These are phyloP conservation scores for Pseudevernia furfuracea DNA, from an alignment of 495 filamentous ascomycete species.

Conservation along the genomic window DNA sequence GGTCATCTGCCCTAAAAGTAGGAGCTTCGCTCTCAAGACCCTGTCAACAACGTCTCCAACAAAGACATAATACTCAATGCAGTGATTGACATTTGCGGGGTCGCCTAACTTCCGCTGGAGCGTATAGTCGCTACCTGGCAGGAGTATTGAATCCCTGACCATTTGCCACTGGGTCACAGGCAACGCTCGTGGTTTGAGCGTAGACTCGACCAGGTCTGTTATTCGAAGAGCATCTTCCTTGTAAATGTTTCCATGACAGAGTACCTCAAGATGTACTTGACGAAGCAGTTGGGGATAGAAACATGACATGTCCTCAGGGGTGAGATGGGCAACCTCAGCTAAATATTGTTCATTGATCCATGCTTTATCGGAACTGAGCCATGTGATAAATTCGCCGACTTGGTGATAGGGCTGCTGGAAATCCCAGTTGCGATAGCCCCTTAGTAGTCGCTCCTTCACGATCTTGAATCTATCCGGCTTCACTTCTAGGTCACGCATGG, in stretches of 20 bases:
- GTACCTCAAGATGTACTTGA: constrained; percentile 79
- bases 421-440: constrained; percentile 76
- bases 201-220: constrained; percentile 71
- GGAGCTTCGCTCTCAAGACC: constrained; percentile 59
- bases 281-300: constrained; percentile 77
- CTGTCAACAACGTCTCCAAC: constrained; percentile 67
- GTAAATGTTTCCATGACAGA: constrained; percentile 89
- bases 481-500: constrained; percentile 77
- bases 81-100: constrained; percentile 90
- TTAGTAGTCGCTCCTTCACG: constrained; percentile 75
- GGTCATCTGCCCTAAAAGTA: constrained; percentile 83
- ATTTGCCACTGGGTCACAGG: constrained; percentile 76
- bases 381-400: constrained; percentile 75
- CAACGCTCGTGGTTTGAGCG: constrained; percentile 65
- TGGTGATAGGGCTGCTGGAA: constrained; percentile 84
- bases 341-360: constrained; percentile 77
- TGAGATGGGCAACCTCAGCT: constrained; percentile 66
- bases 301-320: constrained; percentile 59
- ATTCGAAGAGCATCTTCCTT: constrained; percentile 89
- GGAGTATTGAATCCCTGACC: constrained; percentile 66
- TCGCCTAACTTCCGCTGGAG: constrained; percentile 77
- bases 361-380: constrained; percentile 66
- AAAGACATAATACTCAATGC: constrained; percentile 84
- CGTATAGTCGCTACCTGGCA: constrained; percentile 70
- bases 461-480: constrained; percentile 80